Evolutionary conservation across 2,329 filamentous ascomycete species (phyloP), one percentile per base, ranked within the genome.

Genomic region (Pseudocercospora fijiensis): DNA sequence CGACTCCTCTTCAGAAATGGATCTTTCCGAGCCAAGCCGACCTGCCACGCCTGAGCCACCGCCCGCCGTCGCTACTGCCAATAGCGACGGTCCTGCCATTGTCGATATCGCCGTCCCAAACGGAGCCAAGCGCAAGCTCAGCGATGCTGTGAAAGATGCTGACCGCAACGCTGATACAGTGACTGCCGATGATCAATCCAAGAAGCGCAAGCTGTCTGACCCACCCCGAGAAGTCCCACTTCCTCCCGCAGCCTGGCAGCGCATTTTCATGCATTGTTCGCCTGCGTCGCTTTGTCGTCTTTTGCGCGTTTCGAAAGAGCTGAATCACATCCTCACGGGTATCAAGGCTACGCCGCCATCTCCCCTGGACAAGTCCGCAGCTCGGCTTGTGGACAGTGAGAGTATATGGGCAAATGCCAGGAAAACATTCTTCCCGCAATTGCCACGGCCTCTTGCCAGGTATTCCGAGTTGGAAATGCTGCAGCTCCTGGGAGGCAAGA

Each of bases 381-480:
- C 65, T 55, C 65, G 67, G 13, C 69, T 79, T 75, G 71, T 83
- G 70, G 84, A 84, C 72, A 85, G 89, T 71, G 85, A 91, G 73
- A 77, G 79, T 55, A 86, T 94, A 71, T 94, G 90, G 90, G 84
- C 84, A 73, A 79, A 82, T 68, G 89, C 90, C 70, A 85, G 90
- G 72, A 86, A 86, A 70, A 77, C 80, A 20, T 88, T 86, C 75
- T 85, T 85, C 78, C 86, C 86, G 26, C 83, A 84, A 68, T 86
- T 92, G 80, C 91, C 91, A 53, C 82, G 83, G 61, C 90, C 90
- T 27, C 80, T 94, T 57, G 78, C 80, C 58, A 83, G 82, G 63
- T 85, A 84, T 73, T 85, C 85, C 47, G 91, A 95, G 76, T 79
- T 90, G 67, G 85, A 88, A 47, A 93, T 93, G 90, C 92, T 91